Percentiles rank a stretch among this genome's conserved stretches.
These are phyloP conservation scores for Daucus carota DNA, from an alignment of 129 eudicot species.

Conservation along the genomic window DNA sequence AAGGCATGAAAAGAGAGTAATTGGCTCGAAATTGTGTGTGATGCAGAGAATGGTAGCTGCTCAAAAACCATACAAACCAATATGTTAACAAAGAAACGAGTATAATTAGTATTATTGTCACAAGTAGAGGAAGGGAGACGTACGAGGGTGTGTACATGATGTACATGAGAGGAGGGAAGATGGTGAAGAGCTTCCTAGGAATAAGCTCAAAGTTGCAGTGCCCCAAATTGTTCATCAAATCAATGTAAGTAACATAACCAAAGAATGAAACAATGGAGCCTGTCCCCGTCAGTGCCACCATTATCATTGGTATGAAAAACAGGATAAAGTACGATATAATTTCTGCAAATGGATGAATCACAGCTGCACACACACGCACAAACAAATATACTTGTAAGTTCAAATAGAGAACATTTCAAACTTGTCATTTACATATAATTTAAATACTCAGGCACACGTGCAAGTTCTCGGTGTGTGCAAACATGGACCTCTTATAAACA, in stretches of 20 bases:
- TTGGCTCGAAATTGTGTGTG: slow-evolving; percentile 62
- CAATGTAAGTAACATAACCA: slow-evolving; percentile 43
- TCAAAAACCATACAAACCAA: too few species aligned
- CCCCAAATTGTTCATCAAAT: slow-evolving; percentile 67
- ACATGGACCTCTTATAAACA: too few species aligned
- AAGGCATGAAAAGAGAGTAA: slow-evolving; percentile 61
- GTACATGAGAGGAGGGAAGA: slow-evolving; percentile 70
- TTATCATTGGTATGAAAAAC: slow-evolving; percentile 37
- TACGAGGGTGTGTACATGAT: slow-evolving; percentile 77
- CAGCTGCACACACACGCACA: slow-evolving; percentile 38
- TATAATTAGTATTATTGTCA: too few species aligned
- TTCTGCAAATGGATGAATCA: slow-evolving; percentile 71
- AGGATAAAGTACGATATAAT: slow-evolving; percentile 39
- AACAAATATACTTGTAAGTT: not conserved
- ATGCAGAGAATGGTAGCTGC: slow-evolving; percentile 39
- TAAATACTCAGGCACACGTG: too few species aligned
- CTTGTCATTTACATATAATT: too few species aligned
- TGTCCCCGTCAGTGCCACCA: slow-evolving; percentile 16
- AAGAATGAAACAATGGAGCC: slow-evolving; percentile 29
- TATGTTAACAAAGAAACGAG: too few species aligned
- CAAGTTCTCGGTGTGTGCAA: too few species aligned
- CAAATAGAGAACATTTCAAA: not conserved
- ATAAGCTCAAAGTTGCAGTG: slow-evolving; percentile 75
- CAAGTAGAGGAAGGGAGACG: slow-evolving; percentile 10
- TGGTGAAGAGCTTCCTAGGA: slow-evolving; percentile 41